These are phyloP conservation scores for Drosera spatulata DNA, from an alignment of 179 eudicot species.

Conservation along the genomic window DNA sequence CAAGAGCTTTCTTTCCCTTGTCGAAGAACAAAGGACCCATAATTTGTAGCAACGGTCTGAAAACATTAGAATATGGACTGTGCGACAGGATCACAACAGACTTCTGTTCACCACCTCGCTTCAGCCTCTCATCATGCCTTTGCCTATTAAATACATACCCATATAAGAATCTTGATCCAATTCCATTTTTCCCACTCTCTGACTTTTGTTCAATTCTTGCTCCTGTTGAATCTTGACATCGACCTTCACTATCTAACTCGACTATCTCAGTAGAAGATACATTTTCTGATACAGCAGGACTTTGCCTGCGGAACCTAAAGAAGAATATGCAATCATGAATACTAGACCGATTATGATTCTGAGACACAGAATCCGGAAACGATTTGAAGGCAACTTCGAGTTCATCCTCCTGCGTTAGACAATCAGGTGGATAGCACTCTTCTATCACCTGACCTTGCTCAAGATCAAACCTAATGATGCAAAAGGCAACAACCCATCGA, in stretches of 20 bases:
- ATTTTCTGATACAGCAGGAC: slow-evolving; percentile 10
- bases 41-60: slow-evolving; percentile 79
- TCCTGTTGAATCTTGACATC: slow-evolving; percentile 11
- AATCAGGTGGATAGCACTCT: slow-evolving; percentile 71
- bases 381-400: slow-evolving; percentile 81
- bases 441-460: slow-evolving; percentile 93
- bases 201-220: slow-evolving; percentile 5
- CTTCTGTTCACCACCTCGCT: slow-evolving; percentile 95
- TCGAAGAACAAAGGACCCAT: slow-evolving; percentile 94
- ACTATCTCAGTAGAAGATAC: slow-evolving; percentile 25
- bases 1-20: slow-evolving; percentile 80
- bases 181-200: slow-evolving; percentile 9
- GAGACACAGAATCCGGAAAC: slow-evolving; percentile 93
- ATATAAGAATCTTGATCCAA: slow-evolving; percentile 20
- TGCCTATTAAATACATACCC: slow-evolving; percentile 66
- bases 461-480: slow-evolving; percentile 82
- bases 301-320: slow-evolving; percentile 56
- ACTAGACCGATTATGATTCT: slow-evolving; percentile 66
- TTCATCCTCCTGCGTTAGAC: slow-evolving; percentile 71
- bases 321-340: slow-evolving; percentile 92
- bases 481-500: slow-evolving; percentile 72
- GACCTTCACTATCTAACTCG: slow-evolving; percentile 19
- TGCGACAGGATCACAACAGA: slow-evolving; percentile 90
- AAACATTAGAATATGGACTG: slow-evolving; percentile 71
- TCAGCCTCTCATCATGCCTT: slow-evolving; percentile 93